A percentile compares a stretch with the other conserved stretches of the same genome.
These are phyloP conservation scores for Gigaspora rosea DNA, from an alignment of 192 early-diverging fungal species.

Conservation along the genomic window DNA sequence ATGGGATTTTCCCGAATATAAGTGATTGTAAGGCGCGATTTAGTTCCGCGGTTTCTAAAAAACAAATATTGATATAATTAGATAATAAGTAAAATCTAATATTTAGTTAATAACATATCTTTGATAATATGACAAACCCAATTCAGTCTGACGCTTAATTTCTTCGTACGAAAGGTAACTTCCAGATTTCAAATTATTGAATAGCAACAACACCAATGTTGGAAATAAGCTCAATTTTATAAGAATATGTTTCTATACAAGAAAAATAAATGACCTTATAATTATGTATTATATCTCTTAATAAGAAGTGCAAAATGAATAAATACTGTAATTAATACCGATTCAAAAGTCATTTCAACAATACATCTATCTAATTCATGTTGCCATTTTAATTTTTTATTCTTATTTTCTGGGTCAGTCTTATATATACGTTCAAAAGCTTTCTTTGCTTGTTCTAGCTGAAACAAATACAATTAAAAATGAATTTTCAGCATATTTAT, in stretches of 20 bases:
- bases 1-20: background rate
- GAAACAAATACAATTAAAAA: background rate
- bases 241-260: background rate
- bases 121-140: background rate
- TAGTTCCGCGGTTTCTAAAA: background rate
- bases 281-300: background rate
- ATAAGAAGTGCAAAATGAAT: background rate
- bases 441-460: too few species aligned
- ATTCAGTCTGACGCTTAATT: background rate
- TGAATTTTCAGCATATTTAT: background rate
- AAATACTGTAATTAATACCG: background rate
- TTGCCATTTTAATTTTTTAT: background rate
- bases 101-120: background rate
- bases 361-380: background rate
- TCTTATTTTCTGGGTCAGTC: background rate
- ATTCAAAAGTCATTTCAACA: background rate
- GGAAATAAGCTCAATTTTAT: background rate
- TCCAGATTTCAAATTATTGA: background rate
- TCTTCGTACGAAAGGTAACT: background rate
- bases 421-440: background rate
- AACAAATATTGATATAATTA: background rate
- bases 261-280: background rate
- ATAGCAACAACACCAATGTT: background rate
- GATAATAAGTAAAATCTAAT: background rate
- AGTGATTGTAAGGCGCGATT: background rate